These are phyloP conservation scores for Telopea speciosissima DNA, from an alignment of 177 flowering plant species.

Conservation along the genomic window DNA sequence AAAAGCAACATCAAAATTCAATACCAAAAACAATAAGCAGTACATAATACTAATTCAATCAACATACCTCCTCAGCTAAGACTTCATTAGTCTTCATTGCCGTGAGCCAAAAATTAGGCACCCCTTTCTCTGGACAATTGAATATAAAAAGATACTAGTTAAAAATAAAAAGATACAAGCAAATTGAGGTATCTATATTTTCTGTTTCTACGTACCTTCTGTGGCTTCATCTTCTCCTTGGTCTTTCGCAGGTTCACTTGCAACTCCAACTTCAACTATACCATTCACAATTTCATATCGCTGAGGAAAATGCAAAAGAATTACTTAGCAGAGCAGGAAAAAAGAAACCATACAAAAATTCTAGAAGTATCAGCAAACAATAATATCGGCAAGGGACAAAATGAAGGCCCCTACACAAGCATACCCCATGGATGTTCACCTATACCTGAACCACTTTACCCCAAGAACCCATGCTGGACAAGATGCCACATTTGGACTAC, in stretches of 20 bases:
- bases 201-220: neutral
- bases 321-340: neutral
- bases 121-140: slow-evolving; percentile 45
- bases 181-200: neutral
- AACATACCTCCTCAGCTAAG: slow-evolving; percentile 39
- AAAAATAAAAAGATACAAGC: neutral
- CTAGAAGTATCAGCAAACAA: neutral
- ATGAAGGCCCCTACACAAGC: neutral
- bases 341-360: neutral
- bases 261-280: slow-evolving; percentile 49
- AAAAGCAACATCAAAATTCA: neutral
- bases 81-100: slow-evolving; percentile 57
- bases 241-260: slow-evolving; percentile 29
- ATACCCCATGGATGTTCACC: neutral
- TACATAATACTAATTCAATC: neutral
- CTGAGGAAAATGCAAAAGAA: slow-evolving; percentile 25
- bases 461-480: too few relatives aligned
- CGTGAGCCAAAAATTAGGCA: slow-evolving; percentile 62
- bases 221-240: slow-evolving; percentile 26
- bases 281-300: slow-evolving; percentile 74
- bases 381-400: too few relatives aligned
- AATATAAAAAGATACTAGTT: neutral
- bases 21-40: neutral
- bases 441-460: too few relatives aligned
- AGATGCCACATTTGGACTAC: too few relatives aligned